These are phyloP conservation scores for Grigorovia yakushimaensis DNA, from an alignment of 805 yeast genomes.

Conservation along the genomic window DNA sequence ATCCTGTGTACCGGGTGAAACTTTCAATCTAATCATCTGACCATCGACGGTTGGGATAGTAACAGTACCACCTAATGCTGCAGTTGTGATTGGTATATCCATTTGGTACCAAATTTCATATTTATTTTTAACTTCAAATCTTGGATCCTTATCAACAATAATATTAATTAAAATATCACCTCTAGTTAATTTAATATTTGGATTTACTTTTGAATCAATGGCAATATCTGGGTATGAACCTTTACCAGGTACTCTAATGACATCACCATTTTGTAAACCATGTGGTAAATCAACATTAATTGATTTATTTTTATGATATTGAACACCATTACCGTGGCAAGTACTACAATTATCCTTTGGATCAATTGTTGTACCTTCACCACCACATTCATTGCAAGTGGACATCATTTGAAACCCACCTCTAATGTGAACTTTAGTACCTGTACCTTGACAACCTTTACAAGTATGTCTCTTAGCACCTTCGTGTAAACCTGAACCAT, in stretches of 20 bases:
- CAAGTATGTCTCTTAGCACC: conserved; percentile 70
- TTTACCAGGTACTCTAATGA: conserved; percentile 73
- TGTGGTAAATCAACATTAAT: conserved; percentile 79
- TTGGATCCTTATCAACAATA: conserved; percentile 63
- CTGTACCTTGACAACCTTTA: conserved; percentile 84
- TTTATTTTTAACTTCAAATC: conserved; percentile 55
- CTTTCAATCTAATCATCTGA: conserved; percentile 59
- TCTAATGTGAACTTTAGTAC: conserved; percentile 72
- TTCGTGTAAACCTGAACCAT: conserved; percentile 74
- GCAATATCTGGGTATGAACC: conserved; percentile 85
- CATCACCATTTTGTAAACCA: conserved; percentile 79
- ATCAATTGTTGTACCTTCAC: conserved; percentile 73
- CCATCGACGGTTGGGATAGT: conserved; percentile 89
- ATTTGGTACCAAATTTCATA: conserved; percentile 52
- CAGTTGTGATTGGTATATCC: conserved; percentile 85
- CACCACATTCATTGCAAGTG: conserved; percentile 80
- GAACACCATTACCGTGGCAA: conserved; percentile 89
- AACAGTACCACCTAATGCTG: conserved; percentile 87
- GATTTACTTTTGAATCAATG: conserved; percentile 39
- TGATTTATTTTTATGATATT: conserved; percentile 46
- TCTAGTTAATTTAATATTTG: conserved; percentile 51
- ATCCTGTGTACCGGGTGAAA: conserved; percentile 75
- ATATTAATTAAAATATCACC: conserved; percentile 87
- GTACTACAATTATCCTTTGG: conserved; percentile 58
- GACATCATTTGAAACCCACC: conserved; percentile 97